Percentiles rank a stretch among this genome's conserved stretches.
These are phyloP conservation scores for Lizonia empirigonia DNA, from an alignment of 2,329 filamentous ascomycete genomes.

Conservation along the genomic window DNA sequence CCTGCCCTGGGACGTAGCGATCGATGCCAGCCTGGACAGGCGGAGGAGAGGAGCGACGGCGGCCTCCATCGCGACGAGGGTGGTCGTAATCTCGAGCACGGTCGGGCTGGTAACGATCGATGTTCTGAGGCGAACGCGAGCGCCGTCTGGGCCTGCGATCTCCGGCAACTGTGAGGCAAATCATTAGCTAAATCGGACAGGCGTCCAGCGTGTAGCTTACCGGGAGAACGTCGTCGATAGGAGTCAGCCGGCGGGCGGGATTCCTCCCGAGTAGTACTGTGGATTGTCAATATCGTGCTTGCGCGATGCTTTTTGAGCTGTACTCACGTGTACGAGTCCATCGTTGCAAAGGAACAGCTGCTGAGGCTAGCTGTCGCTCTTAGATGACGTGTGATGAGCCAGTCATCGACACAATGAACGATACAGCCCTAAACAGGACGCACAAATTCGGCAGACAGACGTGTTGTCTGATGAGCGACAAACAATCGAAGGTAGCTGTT, in stretches of 20 bases:
- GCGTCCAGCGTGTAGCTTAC: constrained; percentile 54
- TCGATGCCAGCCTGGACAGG: constrained; percentile 74
- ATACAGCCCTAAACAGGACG: constrained; percentile 21
- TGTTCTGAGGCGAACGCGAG: constrained; percentile 72
- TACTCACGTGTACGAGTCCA: constrained; percentile 49
- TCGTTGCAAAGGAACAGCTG: constrained; percentile 19
- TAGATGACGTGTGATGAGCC: constrained; percentile 15
- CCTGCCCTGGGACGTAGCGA: constrained; percentile 80
- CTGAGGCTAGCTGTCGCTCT: not conserved
- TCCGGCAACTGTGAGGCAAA: constrained; percentile 25
- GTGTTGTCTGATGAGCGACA: constrained; percentile 28
- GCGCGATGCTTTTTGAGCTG: not conserved
- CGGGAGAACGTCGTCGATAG: constrained; percentile 69
- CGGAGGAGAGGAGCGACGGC: constrained; percentile 65
- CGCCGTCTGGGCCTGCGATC: constrained; percentile 54
- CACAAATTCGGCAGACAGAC: constrained; percentile 34
- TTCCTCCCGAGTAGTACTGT: constrained; percentile 53
- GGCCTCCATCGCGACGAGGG: constrained; percentile 64
- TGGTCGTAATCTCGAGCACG: constrained; percentile 72
- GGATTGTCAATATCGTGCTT: constrained; percentile 21
- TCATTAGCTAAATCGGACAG: constrained; percentile 8
- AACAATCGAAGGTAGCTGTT: constrained; percentile 48
- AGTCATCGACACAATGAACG: constrained; percentile 27
- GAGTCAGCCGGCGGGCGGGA: constrained; percentile 57
- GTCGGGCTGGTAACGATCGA: constrained; percentile 79